Evolutionary conservation across 2,329 filamentous ascomycete genomes (phyloP).

Genomic region (Bipolaris bicolor): DNA sequence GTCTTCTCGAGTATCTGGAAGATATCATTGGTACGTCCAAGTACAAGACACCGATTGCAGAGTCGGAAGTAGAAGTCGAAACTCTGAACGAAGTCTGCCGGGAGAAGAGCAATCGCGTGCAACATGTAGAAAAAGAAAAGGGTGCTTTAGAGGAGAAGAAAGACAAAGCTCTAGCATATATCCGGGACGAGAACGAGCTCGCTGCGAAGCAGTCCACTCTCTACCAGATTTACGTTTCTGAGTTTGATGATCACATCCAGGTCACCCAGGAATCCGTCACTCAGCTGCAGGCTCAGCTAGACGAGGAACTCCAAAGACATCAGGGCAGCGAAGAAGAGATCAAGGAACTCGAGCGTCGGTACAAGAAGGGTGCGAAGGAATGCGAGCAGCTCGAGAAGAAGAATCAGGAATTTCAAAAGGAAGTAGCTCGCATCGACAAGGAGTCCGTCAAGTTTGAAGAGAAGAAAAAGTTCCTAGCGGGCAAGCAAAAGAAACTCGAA

Average conservation of each 20-base stretch:
- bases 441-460: constrained; percentile 97
- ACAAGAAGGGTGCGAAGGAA: constrained; percentile 81
- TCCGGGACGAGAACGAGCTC: constrained; percentile 92
- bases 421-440: constrained; percentile 92
- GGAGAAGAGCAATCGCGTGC: constrained; percentile 93
- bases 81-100: constrained; percentile 90
- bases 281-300: constrained; percentile 87
- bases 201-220: constrained; percentile 86
- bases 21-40: constrained; percentile 99
- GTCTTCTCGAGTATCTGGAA: constrained; percentile 93
- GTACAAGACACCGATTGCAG: constrained; percentile 96
- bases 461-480: constrained; percentile 89
- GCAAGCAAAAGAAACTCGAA: constrained; percentile 93
- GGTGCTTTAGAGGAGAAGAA: constrained; percentile 94
- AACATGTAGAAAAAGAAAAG: constrained; percentile 98
- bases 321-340: constrained; percentile 88
- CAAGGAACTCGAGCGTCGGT: constrained; percentile 84
- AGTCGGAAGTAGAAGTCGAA: constrained; percentile 88
- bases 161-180: constrained; percentile 85
- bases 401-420: constrained; percentile 78
- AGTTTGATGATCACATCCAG: constrained; percentile 85
- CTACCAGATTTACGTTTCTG: constrained; percentile 88
- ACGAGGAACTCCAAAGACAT: constrained; percentile 89
- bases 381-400: constrained; percentile 83
- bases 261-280: constrained; percentile 88